A percentile compares a stretch with the other conserved stretches of the same genome.
These are phyloP conservation scores for Quillaja saponaria DNA, from an alignment of 306 rosid genomes.

Conservation along the genomic window DNA sequence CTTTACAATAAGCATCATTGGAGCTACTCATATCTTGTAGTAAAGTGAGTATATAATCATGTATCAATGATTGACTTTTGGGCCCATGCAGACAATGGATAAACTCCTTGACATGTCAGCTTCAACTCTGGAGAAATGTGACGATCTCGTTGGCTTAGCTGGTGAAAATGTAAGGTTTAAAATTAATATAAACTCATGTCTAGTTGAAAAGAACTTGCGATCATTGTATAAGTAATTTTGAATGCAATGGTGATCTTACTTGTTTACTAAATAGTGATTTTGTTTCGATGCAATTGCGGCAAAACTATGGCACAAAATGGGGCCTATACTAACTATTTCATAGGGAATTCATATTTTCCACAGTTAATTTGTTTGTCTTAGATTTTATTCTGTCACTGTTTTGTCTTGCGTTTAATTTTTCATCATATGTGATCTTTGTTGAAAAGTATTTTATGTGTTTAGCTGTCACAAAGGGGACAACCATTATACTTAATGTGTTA, in stretches of 20 bases:
- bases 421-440: too few species aligned
- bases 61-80: neutral
- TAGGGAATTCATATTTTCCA: neutral
- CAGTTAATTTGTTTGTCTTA: neutral
- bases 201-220: neutral
- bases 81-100: constrained; percentile 41
- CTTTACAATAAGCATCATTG: neutral
- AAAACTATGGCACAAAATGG: neutral
- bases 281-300: too few species aligned
- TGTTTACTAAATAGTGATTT: neutral
- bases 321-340: neutral
- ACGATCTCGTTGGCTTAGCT: constrained; percentile 15
- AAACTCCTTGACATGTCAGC: constrained; percentile 36
- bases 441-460: too few species aligned
- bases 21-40: neutral
- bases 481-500: too few species aligned
- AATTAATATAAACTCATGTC: constrained; percentile 1
- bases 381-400: too few species aligned
- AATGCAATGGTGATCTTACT: neutral
- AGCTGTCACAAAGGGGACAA: too few species aligned
- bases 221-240: neutral
- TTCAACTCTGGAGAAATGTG: constrained; percentile 36
- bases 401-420: too few species aligned
- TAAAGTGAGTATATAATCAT: neutral
- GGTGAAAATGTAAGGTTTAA: constrained; percentile 29